Percentiles rank a stretch among this genome's conserved stretches.
These are phyloP conservation scores for Neurospora tetrasperma DNA, from an alignment of 495 filamentous ascomycete species.

Conservation along the genomic window DNA sequence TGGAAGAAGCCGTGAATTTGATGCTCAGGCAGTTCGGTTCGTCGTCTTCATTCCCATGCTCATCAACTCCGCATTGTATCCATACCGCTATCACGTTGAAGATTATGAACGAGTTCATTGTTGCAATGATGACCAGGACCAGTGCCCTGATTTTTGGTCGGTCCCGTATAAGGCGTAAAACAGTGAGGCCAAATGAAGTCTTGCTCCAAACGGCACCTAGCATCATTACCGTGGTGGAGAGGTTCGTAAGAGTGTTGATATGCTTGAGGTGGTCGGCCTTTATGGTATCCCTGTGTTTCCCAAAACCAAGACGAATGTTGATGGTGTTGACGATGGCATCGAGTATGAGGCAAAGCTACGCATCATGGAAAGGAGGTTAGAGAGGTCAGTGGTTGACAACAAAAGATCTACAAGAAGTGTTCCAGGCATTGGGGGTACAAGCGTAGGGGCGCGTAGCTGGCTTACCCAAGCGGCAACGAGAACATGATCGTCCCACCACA, in stretches of 20 bases:
- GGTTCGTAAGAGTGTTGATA: constrained; percentile 6
- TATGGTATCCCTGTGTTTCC: constrained; percentile 10
- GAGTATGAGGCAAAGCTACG: constrained; percentile 13
- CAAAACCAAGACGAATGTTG: constrained; percentile 17
- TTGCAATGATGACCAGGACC: constrained; percentile 20
- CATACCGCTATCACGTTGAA: constrained; percentile 14
- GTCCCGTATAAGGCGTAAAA: constrained; percentile 20
- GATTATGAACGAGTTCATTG: constrained; percentile 20
- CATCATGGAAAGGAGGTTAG: not conserved
- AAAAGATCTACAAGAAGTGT: not conserved
- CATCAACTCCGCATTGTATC: constrained; percentile 12
- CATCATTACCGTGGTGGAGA: constrained; percentile 11
- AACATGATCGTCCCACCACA: constrained; percentile 26
- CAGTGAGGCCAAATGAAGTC: constrained; percentile 26
- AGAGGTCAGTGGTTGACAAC: not conserved
- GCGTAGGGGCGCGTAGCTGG: not conserved
- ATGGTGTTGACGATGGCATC: constrained; percentile 7
- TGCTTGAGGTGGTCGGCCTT: not conserved
- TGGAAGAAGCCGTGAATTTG: constrained; percentile 2
- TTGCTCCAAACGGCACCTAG: constrained; percentile 28
- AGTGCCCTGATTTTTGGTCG: constrained; percentile 2
- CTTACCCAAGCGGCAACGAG: constrained; percentile 19
- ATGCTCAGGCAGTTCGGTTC: not conserved
- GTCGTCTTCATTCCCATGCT: not conserved
- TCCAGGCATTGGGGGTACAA: not conserved